Base-by-base conservation (phyloP, 352 stramenopile species). In the Pythium sukuiense region DNA sequence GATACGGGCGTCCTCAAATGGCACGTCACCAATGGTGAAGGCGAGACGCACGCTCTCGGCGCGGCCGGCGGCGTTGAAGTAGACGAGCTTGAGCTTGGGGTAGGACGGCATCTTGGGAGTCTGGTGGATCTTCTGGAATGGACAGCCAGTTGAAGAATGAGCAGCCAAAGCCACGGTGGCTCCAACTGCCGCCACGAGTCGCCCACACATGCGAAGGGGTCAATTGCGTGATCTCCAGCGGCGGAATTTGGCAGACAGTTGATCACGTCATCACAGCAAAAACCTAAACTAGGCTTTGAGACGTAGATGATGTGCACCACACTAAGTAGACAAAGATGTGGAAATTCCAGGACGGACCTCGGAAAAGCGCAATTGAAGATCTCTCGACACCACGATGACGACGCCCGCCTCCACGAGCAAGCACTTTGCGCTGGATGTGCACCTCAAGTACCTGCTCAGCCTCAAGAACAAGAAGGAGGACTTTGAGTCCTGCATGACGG, bases 401-500 rank as follows among this genome's bases (percentile, higher is more conserved):
- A 56, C 63, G 41, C 30, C 61, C 33, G 43, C n/a, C 20, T 27
- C 45, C 0, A 13, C 45, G 9, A 52, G 43, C 50, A 79, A 74
- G 55, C 45, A 48, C 24, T 95, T 96, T 62, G 72, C 87, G 29
- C 48, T 90, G 55, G 76, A 77, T 50, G 66, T 88, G 61, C 89
- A 97, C 66, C 76, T 90, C 30, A 79, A 87, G 67, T 96, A 96
- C 73, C 75, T 97, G 12, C 56, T 87, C 29, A 72, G 76, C 2
- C 76, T 97, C 3, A 90, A 89, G 67, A 82, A 92, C 67, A 90
- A 96, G 67, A 96, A 92, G 57, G 89, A 96, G 62, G 87, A 90
- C 71, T 93, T 97, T 57, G 84, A 97, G 74, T 97, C 91, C 6
- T 90, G 90, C 67, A 92, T 99, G 64, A 99, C 93, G 48, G 96